phyloP scores from a whole-genome alignment of 2,329 filamentous ascomycete species.

The Ophiosphaerella narmari region DNA sequence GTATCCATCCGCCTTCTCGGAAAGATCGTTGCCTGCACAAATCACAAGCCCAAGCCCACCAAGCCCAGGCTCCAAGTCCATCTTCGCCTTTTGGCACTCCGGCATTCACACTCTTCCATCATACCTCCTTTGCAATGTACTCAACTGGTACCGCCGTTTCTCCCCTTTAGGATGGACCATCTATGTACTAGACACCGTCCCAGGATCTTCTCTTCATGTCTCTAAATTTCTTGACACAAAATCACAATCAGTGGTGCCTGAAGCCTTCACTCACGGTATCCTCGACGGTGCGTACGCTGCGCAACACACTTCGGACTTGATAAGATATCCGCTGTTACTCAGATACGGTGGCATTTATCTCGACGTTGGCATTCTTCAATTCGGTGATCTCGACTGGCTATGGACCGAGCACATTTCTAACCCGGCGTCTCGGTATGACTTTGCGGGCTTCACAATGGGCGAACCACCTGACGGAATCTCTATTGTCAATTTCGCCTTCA shows the following conservation, averaged over 20 bases:
- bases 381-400: conserved; percentile 60
- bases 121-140: conserved; percentile 59
- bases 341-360: conserved; percentile 63
- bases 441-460: conserved; percentile 32
- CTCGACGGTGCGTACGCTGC: conserved; percentile 56
- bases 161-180: conserved; percentile 58
- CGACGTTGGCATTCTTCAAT: conserved; percentile 62
- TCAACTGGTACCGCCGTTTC: conserved; percentile 60
- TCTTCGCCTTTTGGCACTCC: conserved; percentile 64
- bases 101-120: conserved; percentile 57
- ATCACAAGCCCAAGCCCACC: conserved; percentile 5
- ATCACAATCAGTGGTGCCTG: conserved; percentile 53
- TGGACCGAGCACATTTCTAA: conserved; percentile 58
- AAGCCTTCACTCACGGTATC: conserved; percentile 56
- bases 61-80: conserved; percentile 53
- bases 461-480: conserved; percentile 16
- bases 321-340: conserved; percentile 62
- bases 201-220: conserved; percentile 55
- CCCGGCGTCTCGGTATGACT: conserved; percentile 51
- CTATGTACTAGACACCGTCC: conserved; percentile 55
- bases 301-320: conserved; percentile 63
- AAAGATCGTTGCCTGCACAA: not conserved
- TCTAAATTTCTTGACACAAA: conserved; percentile 55
- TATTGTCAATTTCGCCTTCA: conserved; percentile 29
- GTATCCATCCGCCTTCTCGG: not conserved